Evolutionary conservation across 2,329 filamentous ascomycete species (phyloP).

Genomic region (Leptographium wingfieldii): DNA sequence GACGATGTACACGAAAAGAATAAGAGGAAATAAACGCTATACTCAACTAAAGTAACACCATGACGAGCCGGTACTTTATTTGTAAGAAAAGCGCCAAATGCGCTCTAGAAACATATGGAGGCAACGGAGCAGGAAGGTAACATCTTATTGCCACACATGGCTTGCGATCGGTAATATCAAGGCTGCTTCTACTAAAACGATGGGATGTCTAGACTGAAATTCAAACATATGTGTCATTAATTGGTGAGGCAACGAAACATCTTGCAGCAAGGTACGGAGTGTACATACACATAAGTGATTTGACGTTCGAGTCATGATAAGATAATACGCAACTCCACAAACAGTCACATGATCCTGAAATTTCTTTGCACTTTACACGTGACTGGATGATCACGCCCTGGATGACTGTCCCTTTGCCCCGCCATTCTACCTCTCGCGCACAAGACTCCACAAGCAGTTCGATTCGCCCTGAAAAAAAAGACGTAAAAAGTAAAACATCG

Average conservation of each 20-base stretch:
- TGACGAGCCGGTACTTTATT: neutral
- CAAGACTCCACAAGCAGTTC: conserved; percentile 4
- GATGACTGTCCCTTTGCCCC: neutral
- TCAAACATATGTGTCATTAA: neutral
- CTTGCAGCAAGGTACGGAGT: no score
- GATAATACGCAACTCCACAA: neutral
- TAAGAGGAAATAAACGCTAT: neutral
- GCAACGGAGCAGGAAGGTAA: neutral
- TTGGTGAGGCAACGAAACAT: neutral
- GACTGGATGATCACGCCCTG: neutral
- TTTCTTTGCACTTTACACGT: neutral
- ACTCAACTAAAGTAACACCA: neutral
- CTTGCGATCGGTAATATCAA: neutral
- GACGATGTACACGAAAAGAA: no score
- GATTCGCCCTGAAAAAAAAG: conserved; percentile 1
- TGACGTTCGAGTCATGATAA: neutral
- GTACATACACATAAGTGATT: no score
- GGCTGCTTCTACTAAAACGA: neutral
- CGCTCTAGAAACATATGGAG: neutral
- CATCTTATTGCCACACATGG: neutral
- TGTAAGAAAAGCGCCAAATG: neutral
- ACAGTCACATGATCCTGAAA: neutral
- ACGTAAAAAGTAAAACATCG: neutral
- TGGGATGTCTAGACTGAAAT: neutral
- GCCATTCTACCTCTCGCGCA: conserved; percentile 1